A percentile compares a stretch with the other conserved stretches of the same genome.
Conservation (phyloP, 2,329 filamentous ascomycete species). For the Alternaria ventricosa region DNA sequence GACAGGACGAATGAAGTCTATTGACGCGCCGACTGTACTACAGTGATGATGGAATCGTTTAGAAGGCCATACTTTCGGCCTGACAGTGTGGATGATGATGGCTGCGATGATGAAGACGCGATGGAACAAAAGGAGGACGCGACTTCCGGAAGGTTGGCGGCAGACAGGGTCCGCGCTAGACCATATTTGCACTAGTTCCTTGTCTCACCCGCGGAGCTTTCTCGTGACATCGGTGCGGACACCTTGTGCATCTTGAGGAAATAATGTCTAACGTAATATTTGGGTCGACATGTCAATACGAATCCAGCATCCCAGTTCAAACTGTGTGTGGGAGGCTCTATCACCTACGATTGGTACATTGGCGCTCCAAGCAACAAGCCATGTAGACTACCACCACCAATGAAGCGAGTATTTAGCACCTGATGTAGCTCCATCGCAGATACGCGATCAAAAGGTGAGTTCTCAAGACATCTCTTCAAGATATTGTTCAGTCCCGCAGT, state of each 20-base stretch:
- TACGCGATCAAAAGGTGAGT: neutral
- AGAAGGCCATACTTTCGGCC: no score
- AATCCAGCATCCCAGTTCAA: fast-evolving
- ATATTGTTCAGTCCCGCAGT: no score
- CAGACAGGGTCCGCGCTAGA: neutral
- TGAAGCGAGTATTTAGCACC: neutral
- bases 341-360: neutral
- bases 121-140: neutral
- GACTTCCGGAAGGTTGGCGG: neutral
- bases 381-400: neutral
- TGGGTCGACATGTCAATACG: neutral
- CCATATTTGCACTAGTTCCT: neutral
- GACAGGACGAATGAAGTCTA: fast-evolving
- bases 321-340: neutral
- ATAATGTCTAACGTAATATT: neutral
- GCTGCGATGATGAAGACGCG: neutral
- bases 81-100: no score
- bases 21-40: neutral
- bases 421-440: neutral
- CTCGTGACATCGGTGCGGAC: neutral
- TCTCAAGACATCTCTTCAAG: neutral
- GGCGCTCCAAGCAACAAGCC: neutral
- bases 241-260: neutral
- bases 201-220: neutral
- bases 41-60: no score